Base-by-base conservation (phyloP, 257 asterid species). In the Solanum sparsipilum region DNA sequence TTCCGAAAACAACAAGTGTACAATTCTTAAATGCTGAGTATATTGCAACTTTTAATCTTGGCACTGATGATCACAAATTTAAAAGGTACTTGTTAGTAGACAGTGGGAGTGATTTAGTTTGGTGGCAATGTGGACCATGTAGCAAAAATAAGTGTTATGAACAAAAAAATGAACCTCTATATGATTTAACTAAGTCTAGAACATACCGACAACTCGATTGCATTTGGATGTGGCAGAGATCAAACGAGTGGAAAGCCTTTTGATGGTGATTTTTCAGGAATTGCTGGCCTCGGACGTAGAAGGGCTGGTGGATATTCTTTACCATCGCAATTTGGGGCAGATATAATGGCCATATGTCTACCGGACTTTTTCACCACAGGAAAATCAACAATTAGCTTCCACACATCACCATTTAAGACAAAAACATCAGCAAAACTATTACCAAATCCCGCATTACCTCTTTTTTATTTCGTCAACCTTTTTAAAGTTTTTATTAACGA, bases 111-210 rank as follows among this genome's bases (percentile, higher is more conserved):
- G 35, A n/a, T 39, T n/a, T 76, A 39, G 4, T n/a, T n/a, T 76
- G 84, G 84, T 76, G 84, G 84, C 84, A 76, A 39, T 76, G 84
- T 39, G 84, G 84, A 39, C 84, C 84, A n/a, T 76, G 84, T 76
- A 0, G 0, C 0, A 0, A 6, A 38, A 76, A 76, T 76, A 39
- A 23, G 34, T 76, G 60, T 39, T 39, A 39, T 20, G 16, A 38
- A 76, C 84, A 41, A n/a, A 27, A 2, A 68, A 1, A 11, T 75
- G 7, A 44, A 7, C 84, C 38, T 79, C 0, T 44, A 44, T 76
- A 38, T n/a, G 21, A 23, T 38, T 23, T 20, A 2, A n/a, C 58
- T 3, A 27, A 38, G 5, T 76, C 84, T 3, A 76, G 7, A 38
- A 25, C 56, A 13, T 76, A 32, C 34, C 34, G 34, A 32, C 34